These are phyloP conservation scores for Chalciporus sp. DNA, from an alignment of 1,284 basidiomycete genomes.

Conservation along the genomic window DNA sequence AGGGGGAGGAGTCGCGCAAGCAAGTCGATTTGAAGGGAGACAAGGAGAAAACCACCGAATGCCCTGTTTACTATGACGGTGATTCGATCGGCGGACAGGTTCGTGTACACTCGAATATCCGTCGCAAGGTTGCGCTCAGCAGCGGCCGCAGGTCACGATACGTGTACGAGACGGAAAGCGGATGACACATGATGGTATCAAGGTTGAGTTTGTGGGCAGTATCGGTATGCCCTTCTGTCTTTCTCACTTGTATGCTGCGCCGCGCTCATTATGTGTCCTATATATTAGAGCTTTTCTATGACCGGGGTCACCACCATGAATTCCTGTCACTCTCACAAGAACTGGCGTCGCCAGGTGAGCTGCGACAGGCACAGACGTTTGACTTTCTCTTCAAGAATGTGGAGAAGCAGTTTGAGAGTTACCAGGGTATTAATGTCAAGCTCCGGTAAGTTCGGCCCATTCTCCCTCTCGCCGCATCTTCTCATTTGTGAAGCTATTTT, in stretches of 20 bases:
- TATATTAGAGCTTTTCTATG: slow-evolving; percentile 87
- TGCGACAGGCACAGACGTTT: slow-evolving; percentile 92
- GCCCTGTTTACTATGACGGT: slow-evolving; percentile 95
- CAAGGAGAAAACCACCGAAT: slow-evolving; percentile 79
- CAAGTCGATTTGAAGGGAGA: slow-evolving; percentile 75
- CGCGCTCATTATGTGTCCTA: background rate
- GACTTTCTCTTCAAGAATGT: slow-evolving; percentile 99
- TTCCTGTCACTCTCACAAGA: slow-evolving; percentile 96
- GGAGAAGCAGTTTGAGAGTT: slow-evolving; percentile 98
- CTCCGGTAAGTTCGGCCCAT: slow-evolving; percentile 62
- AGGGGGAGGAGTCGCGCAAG: slow-evolving; percentile 86
- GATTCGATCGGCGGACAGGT: slow-evolving; percentile 89
- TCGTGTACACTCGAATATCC: slow-evolving; percentile 31
- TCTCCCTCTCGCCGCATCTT: background rate
- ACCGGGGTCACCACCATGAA: slow-evolving; percentile 97
- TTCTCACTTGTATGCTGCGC: background rate
- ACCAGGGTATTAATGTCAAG: slow-evolving; percentile 98
- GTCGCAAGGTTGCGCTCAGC: slow-evolving; percentile 6
- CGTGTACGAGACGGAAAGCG: slow-evolving; percentile 95
- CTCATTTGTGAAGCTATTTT: slow-evolving; percentile 70
- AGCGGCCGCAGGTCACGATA: slow-evolving; percentile 68
- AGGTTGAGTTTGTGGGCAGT: slow-evolving; percentile 96
- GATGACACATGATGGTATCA: slow-evolving; percentile 94
- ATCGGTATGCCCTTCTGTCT: slow-evolving; percentile 67
- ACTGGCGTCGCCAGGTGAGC: slow-evolving; percentile 90